Percentiles rank a stretch among this genome's conserved stretches.
Conservation (phyloP, 352 stramenopile genomes). For the Stephanocyclus meneghinianus region DNA sequence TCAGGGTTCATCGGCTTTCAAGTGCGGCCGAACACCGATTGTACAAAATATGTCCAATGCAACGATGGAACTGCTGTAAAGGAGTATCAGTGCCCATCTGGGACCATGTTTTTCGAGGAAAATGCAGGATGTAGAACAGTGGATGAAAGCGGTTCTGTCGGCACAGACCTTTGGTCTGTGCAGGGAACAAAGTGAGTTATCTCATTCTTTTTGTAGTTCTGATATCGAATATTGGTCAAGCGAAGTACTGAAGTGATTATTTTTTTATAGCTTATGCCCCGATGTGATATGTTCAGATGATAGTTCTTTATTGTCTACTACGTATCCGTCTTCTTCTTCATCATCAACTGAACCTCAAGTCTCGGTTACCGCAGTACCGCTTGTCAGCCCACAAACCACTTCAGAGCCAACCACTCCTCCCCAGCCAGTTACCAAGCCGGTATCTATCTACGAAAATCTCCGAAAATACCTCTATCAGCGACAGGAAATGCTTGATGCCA, state of each 20-base stretch:
- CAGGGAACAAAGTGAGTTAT: neutral
- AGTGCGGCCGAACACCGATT: conserved; percentile 2
- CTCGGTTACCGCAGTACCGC: neutral
- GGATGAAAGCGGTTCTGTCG: neutral
- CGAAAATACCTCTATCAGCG: conserved; percentile 18
- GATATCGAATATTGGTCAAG: neutral
- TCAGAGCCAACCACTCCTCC: conserved; percentile 1
- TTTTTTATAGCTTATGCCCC: neutral
- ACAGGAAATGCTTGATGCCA: conserved; percentile 20
- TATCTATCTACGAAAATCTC: conserved; percentile 24
- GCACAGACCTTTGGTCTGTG: neutral
- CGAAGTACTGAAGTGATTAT: neutral
- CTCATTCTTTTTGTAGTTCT: neutral
- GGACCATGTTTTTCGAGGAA: conserved; percentile 13
- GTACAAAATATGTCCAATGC: conserved; percentile 24
- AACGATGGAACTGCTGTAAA: conserved; percentile 8
- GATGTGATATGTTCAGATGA: conserved; percentile 1
- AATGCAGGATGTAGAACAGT: conserved; percentile 12
- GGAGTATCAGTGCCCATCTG: conserved; percentile 17
- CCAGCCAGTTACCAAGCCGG: conserved; percentile 12
- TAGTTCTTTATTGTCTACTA: neutral
- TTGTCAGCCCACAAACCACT: neutral
- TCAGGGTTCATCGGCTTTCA: neutral
- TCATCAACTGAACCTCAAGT: conserved; percentile 9
- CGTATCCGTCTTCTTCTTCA: neutral